Percentiles rank a stretch among this genome's conserved stretches.
These are phyloP conservation scores for Mycena vitilis DNA, from an alignment of 768 basidiomycete genomes.

Conservation along the genomic window DNA sequence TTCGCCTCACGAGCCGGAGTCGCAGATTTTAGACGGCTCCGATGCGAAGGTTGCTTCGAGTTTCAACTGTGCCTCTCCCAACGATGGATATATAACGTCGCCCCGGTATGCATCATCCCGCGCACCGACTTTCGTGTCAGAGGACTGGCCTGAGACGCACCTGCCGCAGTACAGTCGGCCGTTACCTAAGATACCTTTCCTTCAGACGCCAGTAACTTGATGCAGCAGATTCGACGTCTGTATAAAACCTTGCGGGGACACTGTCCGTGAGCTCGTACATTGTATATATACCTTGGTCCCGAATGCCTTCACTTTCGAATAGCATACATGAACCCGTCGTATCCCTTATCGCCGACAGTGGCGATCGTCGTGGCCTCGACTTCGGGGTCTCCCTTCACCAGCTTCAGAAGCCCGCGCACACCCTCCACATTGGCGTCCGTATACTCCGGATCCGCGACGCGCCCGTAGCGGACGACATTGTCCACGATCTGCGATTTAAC, in stretches of 20 bases:
- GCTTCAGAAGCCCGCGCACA: conserved; percentile 56
- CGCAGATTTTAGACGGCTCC: neutral
- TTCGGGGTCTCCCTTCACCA: conserved; percentile 60
- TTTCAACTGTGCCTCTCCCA: too few species aligned
- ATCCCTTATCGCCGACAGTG: conserved; percentile 64
- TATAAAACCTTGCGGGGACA: too few species aligned
- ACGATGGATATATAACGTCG: too few species aligned
- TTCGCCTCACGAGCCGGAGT: neutral
- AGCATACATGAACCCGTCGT: conserved; percentile 66
- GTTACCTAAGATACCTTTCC: neutral
- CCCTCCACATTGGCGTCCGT: conserved; percentile 55
- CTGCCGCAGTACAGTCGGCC: neutral
- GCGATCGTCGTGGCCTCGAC: conserved; percentile 64
- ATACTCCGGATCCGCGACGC: conserved; percentile 54
- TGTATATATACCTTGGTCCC: neutral
- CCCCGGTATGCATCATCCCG: neutral
- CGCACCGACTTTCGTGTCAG: neutral
- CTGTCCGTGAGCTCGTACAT: neutral
- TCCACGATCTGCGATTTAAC: conserved; percentile 60
- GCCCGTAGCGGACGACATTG: conserved; percentile 67
- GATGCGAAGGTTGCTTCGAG: too few species aligned
- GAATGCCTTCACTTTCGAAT: conserved; percentile 46
- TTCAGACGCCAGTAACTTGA: too few species aligned
- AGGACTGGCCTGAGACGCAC: neutral
- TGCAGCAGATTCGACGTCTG: too few species aligned